A percentile compares a stretch with the other conserved stretches of the same genome.
These are phyloP conservation scores for Magnusiomyces sp. DNA, from an alignment of 1,139 yeast genomes.

Conservation along the genomic window DNA sequence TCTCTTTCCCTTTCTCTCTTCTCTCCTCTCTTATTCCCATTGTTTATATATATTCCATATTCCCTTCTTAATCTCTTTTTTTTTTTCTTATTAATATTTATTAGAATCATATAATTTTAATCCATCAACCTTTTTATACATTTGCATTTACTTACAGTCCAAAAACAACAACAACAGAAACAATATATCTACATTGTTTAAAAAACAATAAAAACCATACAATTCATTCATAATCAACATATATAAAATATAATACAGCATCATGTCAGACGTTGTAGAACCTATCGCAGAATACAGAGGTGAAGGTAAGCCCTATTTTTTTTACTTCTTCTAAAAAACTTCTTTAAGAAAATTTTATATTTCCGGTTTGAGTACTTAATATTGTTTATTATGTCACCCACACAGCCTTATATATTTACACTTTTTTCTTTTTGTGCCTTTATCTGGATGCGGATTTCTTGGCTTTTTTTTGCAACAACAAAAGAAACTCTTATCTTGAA, in stretches of 20 bases:
- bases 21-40: conserved; percentile 2
- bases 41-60: no score
- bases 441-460: not conserved
- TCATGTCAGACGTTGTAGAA: conserved; percentile 2
- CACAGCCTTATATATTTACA: no score
- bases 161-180: not conserved
- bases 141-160: not conserved
- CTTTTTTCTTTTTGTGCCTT: not conserved
- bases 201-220: not conserved
- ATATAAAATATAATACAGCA: not conserved
- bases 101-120: not conserved
- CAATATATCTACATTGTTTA: not conserved
- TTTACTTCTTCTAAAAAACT: no score
- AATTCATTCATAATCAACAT: not conserved
- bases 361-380: no score
- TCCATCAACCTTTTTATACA: not conserved
- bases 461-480: not conserved
- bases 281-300: not conserved
- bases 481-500: not conserved
- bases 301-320: not conserved
- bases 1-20: not conserved
- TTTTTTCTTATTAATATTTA: not conserved
- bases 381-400: no score
- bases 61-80: not conserved
- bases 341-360: no score